Base-by-base conservation (phyloP, 23 red algal genomes). In the Gracilaria gracilis region DNA sequence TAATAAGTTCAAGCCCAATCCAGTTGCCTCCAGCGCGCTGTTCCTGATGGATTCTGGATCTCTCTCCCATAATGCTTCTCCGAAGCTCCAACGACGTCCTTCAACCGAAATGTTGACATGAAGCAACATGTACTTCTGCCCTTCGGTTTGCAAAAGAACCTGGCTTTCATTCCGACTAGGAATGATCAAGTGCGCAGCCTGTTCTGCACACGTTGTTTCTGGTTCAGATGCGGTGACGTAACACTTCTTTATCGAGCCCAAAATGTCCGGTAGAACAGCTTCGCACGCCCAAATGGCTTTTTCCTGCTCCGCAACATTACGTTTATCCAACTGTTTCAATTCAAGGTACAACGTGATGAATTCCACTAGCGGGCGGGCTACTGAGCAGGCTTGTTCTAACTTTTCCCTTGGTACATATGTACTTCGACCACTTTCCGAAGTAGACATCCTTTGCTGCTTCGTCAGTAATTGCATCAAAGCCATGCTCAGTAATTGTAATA, bases 401-500 rank as follows among this genome's bases (percentile, higher is more conserved):
- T 64, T 64, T 64, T 64, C 59, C 28, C 21, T 64, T 8, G 59
- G 59, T n/a, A n/a, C n/a, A n/a, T 64, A 64, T 27, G 8, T 31
- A 64, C 28, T 64, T 64, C 4, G 59, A 64, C 59, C 59, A 64
- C 59, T 27, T 64, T 64, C 21, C 59, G 59, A 64, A 64, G 28
- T 64, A 31, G 7, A 31, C 21, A 20, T 64, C 21, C 21, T 17
- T 64, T n/a, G 59, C 8, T 64, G 59, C 59, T 64, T 64, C 59
- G 59, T 64, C 59, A 17, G 59, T 64, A 17, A 64, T n/a, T 27
- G 59, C 59, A 64, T 20, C 59, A 31, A 64, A 64, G 7, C 59
- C 28, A 31, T 64, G 21, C 21, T 64, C 59, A 64, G 59, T 64
- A 64, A 64, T 64, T 64, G 59, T 64, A 64, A 64, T 64, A 64